phyloP scores from a whole-genome alignment of 2,329 filamentous ascomycete genomes.

The Colletotrichum tofieldiae region DNA sequence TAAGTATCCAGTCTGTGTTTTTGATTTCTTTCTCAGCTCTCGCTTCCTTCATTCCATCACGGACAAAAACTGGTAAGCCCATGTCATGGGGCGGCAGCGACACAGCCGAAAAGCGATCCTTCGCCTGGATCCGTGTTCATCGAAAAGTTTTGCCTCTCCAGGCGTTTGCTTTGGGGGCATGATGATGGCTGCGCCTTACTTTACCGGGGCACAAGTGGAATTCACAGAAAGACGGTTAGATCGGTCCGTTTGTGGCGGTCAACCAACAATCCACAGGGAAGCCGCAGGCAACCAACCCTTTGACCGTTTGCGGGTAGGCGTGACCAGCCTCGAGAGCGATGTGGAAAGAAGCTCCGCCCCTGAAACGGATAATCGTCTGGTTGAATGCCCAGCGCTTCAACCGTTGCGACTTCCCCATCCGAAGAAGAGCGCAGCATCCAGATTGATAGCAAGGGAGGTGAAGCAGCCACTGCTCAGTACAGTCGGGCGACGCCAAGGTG shows the following conservation, averaged over 20 bases:
- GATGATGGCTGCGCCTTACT: not conserved
- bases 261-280: not conserved
- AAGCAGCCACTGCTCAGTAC: not conserved
- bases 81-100: not conserved
- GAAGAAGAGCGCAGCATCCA: not conserved
- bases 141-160: not conserved
- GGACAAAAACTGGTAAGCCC: no score
- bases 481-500: conserved; percentile 1
- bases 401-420: not conserved
- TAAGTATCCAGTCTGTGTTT: not conserved
- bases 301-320: not conserved
- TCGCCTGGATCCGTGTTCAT: not conserved
- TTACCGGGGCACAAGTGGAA: no score
- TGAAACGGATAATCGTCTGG: no score
- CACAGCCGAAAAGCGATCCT: not conserved
- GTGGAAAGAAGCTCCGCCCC: conserved; percentile 2
- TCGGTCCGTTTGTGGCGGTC: not conserved
- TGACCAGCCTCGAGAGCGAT: not conserved
- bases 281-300: not conserved
- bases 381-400: not conserved
- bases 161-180: not conserved
- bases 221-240: not conserved
- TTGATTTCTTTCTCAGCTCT: not conserved
- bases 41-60: not conserved
- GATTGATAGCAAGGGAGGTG: not conserved